phyloP scores from a whole-genome alignment of 305 asterid genomes.

The Fraxinus dipetala region DNA sequence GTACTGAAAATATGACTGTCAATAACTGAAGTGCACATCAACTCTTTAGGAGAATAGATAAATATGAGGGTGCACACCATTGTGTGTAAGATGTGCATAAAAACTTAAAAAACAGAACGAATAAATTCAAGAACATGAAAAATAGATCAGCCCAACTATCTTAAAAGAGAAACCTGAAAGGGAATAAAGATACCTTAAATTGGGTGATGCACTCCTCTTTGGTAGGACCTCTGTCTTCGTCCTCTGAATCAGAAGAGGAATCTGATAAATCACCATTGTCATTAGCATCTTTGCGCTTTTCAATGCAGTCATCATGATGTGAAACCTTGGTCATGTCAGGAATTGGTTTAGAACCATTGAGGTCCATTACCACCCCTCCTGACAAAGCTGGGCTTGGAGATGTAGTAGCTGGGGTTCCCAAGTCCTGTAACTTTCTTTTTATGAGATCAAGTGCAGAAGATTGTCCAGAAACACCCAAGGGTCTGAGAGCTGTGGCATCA shows the following conservation, averaged over 20 bases:
- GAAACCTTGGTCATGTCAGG: constrained; percentile 47
- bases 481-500: constrained; percentile 66
- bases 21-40: background rate
- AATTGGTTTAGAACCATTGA: constrained; percentile 59
- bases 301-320: constrained; percentile 62
- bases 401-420: constrained; percentile 64
- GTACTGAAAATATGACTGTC: background rate
- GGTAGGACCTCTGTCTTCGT: constrained; percentile 78
- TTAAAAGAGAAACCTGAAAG: background rate
- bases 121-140: constrained; percentile 7
- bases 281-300: constrained; percentile 59
- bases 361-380: constrained; percentile 48
- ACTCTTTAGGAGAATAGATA: background rate
- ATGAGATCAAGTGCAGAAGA: constrained; percentile 96
- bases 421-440: constrained; percentile 91
- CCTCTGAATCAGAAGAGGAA: constrained; percentile 92
- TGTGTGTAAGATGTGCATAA: background rate
- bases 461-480: constrained; percentile 49
- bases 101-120: constrained; percentile 5
- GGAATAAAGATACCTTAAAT: constrained; percentile 62
- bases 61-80: background rate
- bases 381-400: constrained; percentile 55
- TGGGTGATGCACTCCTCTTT: constrained; percentile 78
- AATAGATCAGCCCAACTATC: background rate
- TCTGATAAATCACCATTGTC: constrained; percentile 72